These are phyloP conservation scores for Prunus yedoensis DNA, from an alignment of 331 rosid genomes.

Conservation along the genomic window DNA sequence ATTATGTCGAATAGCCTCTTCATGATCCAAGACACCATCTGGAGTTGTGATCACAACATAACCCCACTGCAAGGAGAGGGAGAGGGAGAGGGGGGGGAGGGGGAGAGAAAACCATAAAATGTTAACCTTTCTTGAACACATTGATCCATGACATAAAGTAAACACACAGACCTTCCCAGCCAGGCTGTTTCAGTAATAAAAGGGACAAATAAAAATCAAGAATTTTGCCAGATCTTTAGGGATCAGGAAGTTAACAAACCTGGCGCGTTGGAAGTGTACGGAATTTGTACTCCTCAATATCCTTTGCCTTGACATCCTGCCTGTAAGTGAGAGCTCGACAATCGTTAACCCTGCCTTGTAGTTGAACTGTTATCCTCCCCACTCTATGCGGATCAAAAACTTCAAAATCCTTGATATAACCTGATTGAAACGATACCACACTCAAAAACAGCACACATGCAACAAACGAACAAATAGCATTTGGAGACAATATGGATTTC, in stretches of 20 bases:
- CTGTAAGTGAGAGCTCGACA: slow-evolving; percentile 66
- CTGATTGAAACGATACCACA: slow-evolving; percentile 19
- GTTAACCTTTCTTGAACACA: too few relatives aligned
- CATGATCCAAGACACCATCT: slow-evolving; percentile 88
- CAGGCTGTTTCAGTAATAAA: background rate
- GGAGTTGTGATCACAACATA: slow-evolving; percentile 84
- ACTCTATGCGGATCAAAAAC: slow-evolving; percentile 82
- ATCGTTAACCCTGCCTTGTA: slow-evolving; percentile 78
- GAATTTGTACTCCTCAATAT: slow-evolving; percentile 60
- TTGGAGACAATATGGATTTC: too few relatives aligned
- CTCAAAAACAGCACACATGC: too few relatives aligned
- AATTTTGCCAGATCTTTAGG: background rate
- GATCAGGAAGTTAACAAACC: slow-evolving; percentile 38
- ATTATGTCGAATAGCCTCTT: slow-evolving; percentile 59
- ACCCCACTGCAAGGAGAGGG: slow-evolving; percentile 71
- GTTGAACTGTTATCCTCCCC: slow-evolving; percentile 73
- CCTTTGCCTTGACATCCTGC: slow-evolving; percentile 67
- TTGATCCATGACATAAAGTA: too few relatives aligned
- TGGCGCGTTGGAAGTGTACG: slow-evolving; percentile 61
- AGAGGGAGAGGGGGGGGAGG: background rate
- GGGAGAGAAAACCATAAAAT: background rate
- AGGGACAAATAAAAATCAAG: background rate
- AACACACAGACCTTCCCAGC: background rate
- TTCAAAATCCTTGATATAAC: slow-evolving; percentile 62
- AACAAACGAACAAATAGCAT: too few relatives aligned